Percentiles rank a stretch among this genome's conserved stretches.
phyloP scores from a whole-genome alignment of 331 rosid genomes.

The Telfairia occidentalis region DNA sequence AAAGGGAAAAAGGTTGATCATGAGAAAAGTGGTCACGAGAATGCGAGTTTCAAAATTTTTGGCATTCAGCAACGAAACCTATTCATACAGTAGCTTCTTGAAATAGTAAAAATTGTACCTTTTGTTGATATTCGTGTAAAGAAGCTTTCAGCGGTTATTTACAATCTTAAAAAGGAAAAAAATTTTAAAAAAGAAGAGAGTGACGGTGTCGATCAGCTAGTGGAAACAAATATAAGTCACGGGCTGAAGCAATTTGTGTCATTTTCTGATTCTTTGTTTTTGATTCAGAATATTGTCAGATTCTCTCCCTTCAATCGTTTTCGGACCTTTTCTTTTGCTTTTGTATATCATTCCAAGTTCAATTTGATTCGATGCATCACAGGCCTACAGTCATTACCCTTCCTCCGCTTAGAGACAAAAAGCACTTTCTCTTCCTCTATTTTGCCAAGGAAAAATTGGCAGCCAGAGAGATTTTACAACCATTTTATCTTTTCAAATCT shows the following conservation, averaged over 20 bases:
- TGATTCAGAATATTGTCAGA: background rate
- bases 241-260: constrained; percentile 5
- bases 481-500: background rate
- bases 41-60: background rate
- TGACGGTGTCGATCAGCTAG: background rate
- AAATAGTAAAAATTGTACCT: background rate
- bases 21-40: constrained; percentile 6
- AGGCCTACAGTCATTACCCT: background rate
- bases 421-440: background rate
- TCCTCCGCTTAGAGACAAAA: background rate
- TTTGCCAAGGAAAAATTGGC: background rate
- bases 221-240: constrained; percentile 10
- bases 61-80: background rate
- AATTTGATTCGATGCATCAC: background rate
- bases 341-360: background rate
- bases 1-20: background rate
- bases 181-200: too few relatives aligned
- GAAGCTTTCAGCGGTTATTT: background rate
- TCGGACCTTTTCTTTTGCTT: background rate
- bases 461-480: constrained; percentile 6
- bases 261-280: constrained; percentile 1
- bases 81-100: background rate
- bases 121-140: background rate
- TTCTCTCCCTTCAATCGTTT: background rate
- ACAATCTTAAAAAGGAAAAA: background rate